phyloP scores from a whole-genome alignment of 345 rosid genomes.

The Citrus reticulata region DNA sequence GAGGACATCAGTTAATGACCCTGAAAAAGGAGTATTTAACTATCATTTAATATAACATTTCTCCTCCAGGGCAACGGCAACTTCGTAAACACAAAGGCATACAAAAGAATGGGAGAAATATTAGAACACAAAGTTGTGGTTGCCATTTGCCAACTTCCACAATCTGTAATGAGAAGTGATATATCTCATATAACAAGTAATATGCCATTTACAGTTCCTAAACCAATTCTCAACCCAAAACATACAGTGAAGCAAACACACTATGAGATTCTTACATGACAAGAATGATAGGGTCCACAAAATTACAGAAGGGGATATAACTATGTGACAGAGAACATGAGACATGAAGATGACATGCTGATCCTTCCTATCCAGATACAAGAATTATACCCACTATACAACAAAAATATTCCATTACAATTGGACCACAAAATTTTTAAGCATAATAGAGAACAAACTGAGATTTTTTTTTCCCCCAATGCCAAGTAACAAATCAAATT shows the following conservation, averaged over 20 bases:
- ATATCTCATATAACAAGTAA: neutral
- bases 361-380: conserved; percentile 13
- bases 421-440: neutral
- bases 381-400: conserved; percentile 10
- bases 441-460: neutral
- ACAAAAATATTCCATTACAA: conserved; percentile 13
- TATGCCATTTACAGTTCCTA: neutral
- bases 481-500: neutral
- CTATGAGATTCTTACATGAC: neutral
- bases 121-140: neutral
- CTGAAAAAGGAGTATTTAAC: neutral
- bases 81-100: neutral
- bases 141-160: neutral
- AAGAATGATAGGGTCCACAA: conserved; percentile 5
- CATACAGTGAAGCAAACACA: neutral
- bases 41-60: neutral
- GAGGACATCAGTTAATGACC: neutral
- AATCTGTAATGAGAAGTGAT: neutral
- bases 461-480: neutral
- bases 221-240: neutral
- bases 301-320: conserved; percentile 1
- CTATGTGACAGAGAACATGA: conserved; percentile 11
- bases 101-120: neutral
- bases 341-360: conserved; percentile 18
- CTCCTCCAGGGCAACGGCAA: neutral